Conservation (phyloP, 2,329 filamentous ascomycete genomes). For the Fusarium phyllophilum region DNA sequence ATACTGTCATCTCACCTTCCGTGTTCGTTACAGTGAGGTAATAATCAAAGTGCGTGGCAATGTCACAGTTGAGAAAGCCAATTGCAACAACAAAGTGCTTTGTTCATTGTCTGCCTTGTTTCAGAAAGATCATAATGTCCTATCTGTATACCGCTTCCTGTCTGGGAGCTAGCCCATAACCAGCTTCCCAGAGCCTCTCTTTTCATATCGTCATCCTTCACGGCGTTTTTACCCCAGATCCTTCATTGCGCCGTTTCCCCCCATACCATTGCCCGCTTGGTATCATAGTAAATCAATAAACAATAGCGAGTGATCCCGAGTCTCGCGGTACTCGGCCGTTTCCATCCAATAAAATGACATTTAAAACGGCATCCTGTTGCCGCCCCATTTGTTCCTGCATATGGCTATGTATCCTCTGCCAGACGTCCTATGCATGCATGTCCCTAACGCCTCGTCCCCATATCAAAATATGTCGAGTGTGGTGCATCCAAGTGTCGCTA, state of each 20-base stretch:
- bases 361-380: conserved; percentile 23
- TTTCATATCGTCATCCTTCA: conserved; percentile 29
- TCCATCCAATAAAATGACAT: conserved; percentile 23
- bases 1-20: background rate
- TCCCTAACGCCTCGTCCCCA: conserved; percentile 35
- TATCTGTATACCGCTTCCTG: conserved; percentile 19
- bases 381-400: conserved; percentile 44
- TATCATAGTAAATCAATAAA: conserved; percentile 38
- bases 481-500: conserved; percentile 47
- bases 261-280: conserved; percentile 43
- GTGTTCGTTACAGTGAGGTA: background rate
- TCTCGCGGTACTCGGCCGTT: conserved; percentile 30
- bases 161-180: conserved; percentile 44
- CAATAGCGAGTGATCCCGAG: conserved; percentile 40
- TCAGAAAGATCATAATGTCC: conserved; percentile 20
- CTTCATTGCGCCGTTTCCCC: conserved; percentile 32
- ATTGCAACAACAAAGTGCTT: background rate
- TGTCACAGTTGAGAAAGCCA: background rate
- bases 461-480: conserved; percentile 40
- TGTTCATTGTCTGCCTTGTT: conserved; percentile 11
- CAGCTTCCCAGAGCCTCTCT: conserved; percentile 45
- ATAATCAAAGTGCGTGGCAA: background rate
- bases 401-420: conserved; percentile 26
- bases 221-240: conserved; percentile 29
- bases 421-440: conserved; percentile 38